Base-by-base conservation (phyloP, 257 asterid species). In the Mentha longifolia region DNA sequence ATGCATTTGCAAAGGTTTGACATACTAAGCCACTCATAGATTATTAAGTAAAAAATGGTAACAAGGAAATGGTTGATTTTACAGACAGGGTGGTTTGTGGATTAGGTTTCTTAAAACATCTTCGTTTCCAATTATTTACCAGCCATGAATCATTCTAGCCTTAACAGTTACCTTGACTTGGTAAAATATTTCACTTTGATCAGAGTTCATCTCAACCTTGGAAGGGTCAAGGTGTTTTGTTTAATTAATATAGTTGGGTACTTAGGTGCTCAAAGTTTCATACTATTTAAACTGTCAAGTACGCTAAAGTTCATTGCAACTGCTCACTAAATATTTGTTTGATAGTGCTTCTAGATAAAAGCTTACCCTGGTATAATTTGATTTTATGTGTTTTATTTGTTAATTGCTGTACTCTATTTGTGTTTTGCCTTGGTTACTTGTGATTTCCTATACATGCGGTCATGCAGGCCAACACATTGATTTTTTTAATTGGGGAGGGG, bases 1-100 rank as follows among this genome's bases (percentile, higher is more conserved):
- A 90, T 86, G 96, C 96, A 37, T 81, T 68, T 81, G 70, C 67
- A 72, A 87, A 90, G 96, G 96, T 90, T 69, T 73, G 79, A 14
- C 10, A 39, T 61, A 54, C n/a, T 64, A 67, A 45, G 61, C 35
- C 16, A 55, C 65, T 61, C 20, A 3, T 8, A 25, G 1, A 9
- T 62, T 6, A 19, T 11, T 62, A 12, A 35, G 2, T 42, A 41
- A 41, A 62, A 11, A 41, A 41, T 11, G 37, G 20, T 20, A 41
- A 41, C 51, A 54, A 35, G 30, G 37, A 59, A 9, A 56, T 57
- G 30, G n/a, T 13, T 51, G 6, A 35, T 35, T 41, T 65, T 66
- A 42, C 56, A 57, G 20, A 31, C 47, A 12, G 11, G 28, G 16
- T 17, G 41, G 16, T 25, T n/a, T 64, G 67, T 64, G 75, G 61